phyloP scores from a whole-genome alignment of 495 filamentous ascomycete species.

The Penicillium alfredii region DNA sequence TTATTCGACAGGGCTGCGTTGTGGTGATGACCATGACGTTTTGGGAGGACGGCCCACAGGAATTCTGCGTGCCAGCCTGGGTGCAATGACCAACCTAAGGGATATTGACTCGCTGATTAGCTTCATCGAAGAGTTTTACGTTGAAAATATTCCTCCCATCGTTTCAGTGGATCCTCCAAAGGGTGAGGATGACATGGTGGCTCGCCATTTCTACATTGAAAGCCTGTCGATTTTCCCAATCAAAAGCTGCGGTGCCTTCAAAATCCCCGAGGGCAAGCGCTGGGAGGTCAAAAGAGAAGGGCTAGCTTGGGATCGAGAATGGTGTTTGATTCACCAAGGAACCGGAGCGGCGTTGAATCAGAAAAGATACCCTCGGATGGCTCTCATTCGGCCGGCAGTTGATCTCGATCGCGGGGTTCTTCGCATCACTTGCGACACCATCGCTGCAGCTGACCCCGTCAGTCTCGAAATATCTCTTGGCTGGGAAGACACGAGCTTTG shows the following conservation, averaged over 20 bases:
- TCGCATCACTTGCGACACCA: slow-evolving; percentile 34
- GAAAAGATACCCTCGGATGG: slow-evolving; percentile 79
- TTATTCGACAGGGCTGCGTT: slow-evolving; percentile 73
- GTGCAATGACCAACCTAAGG: slow-evolving; percentile 76
- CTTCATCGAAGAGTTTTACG: slow-evolving; percentile 77
- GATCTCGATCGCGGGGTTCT: slow-evolving; percentile 59
- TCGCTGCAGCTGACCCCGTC: slow-evolving; percentile 16
- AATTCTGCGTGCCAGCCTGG: slow-evolving; percentile 75
- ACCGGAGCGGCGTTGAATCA: slow-evolving; percentile 73
- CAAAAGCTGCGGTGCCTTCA: slow-evolving; percentile 78
- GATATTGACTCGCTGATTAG: slow-evolving; percentile 65
- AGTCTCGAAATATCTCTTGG: slow-evolving; percentile 53
- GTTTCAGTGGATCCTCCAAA: slow-evolving; percentile 16
- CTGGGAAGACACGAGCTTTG: slow-evolving; percentile 47
- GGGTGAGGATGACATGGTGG: slow-evolving; percentile 11
- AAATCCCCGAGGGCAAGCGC: slow-evolving; percentile 52
- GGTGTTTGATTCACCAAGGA: slow-evolving; percentile 82
- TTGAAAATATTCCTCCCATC: slow-evolving; percentile 38
- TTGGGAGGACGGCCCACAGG: slow-evolving; percentile 81
- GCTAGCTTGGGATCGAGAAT: slow-evolving; percentile 87
- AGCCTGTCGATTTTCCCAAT: slow-evolving; percentile 73
- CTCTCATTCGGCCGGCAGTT: slow-evolving; percentile 63
- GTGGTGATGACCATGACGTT: slow-evolving; percentile 73
- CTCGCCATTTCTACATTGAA: slow-evolving; percentile 44
- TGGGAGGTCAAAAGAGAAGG: slow-evolving; percentile 79